phyloP scores from a whole-genome alignment of 2,329 filamentous ascomycete genomes.

The Coniochaeta hoffmannii region DNA sequence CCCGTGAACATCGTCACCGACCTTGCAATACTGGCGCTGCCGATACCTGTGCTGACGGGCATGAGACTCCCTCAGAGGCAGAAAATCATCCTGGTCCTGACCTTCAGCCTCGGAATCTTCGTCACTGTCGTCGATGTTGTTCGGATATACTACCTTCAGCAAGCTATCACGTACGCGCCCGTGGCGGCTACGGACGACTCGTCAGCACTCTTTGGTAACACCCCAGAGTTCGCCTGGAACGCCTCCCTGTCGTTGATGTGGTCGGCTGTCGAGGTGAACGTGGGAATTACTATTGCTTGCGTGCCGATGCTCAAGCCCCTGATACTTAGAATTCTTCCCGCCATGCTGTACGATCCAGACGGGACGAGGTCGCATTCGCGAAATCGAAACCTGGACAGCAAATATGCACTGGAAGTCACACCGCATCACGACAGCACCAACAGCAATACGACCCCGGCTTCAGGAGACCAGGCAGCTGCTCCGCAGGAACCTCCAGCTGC shows the following conservation, averaged over 20 bases:
- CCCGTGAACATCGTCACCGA: constrained; percentile 92
- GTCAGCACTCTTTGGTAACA: constrained; percentile 41
- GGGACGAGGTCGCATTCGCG: constrained; percentile 22
- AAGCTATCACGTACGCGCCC: constrained; percentile 47
- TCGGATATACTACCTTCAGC: constrained; percentile 82
- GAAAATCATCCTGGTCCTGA: constrained; percentile 79
- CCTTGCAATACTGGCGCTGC: constrained; percentile 76
- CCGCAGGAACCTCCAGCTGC: constrained; percentile 6
- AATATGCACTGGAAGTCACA: background rate
- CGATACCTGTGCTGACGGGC: constrained; percentile 78
- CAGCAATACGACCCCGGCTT: constrained; percentile 7
- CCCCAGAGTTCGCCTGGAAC: constrained; percentile 58
- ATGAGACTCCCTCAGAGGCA: constrained; percentile 81
- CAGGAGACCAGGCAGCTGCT: background rate
- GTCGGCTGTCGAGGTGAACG: constrained; percentile 85
- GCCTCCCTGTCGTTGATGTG: constrained; percentile 85
- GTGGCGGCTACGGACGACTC: constrained; percentile 27
- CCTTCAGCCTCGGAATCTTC: constrained; percentile 81
- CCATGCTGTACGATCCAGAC: constrained; percentile 46
- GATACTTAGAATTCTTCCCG: constrained; percentile 56
- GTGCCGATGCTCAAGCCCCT: constrained; percentile 90
- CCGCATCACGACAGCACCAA: constrained; percentile 9
- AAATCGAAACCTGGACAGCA: background rate
- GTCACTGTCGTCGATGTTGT: constrained; percentile 84
- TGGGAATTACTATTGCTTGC: constrained; percentile 84